These are phyloP conservation scores for Aristolochia contorta DNA, from an alignment of 164 flowering plant species.

Conservation along the genomic window DNA sequence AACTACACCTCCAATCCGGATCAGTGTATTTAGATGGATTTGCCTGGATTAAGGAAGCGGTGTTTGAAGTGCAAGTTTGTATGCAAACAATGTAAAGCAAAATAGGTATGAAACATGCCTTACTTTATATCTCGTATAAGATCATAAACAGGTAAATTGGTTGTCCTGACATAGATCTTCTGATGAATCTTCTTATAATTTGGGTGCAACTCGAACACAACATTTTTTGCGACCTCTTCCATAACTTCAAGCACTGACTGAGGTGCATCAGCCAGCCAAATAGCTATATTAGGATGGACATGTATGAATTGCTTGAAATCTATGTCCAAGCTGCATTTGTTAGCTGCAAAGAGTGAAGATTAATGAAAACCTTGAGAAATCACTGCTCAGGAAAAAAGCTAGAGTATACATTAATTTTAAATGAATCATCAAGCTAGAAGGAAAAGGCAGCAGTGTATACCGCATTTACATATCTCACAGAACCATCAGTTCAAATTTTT, in stretches of 20 bases:
- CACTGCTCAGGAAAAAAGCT: neutral
- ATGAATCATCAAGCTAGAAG: too few relatives aligned
- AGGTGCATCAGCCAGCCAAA: constrained; percentile 99
- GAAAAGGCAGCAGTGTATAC: too few relatives aligned
- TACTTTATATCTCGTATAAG: constrained; percentile 96
- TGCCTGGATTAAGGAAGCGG: constrained; percentile 44
- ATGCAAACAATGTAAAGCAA: too few relatives aligned
- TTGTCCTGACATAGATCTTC: constrained; percentile 74
- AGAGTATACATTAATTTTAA: too few relatives aligned
- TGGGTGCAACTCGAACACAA: constrained; percentile 71
- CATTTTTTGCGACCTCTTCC: constrained; percentile 90
- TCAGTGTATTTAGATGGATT: constrained; percentile 95
- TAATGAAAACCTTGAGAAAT: neutral
- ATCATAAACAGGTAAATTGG: constrained; percentile 90
- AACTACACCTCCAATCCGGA: constrained; percentile 97
- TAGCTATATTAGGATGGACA: constrained; percentile 94
- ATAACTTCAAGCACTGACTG: constrained; percentile 92
- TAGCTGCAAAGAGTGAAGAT: constrained; percentile 43
- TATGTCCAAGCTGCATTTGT: constrained; percentile 94
- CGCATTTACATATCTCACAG: too few relatives aligned
- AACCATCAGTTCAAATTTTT: too few relatives aligned
- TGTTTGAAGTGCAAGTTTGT: too few relatives aligned
- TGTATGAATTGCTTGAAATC: constrained; percentile 89
- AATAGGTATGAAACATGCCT: neutral
- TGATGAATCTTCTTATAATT: constrained; percentile 87